phyloP scores from a whole-genome alignment of 176 grass and related monocot genomes.

The Bothriochloa decipiens region DNA sequence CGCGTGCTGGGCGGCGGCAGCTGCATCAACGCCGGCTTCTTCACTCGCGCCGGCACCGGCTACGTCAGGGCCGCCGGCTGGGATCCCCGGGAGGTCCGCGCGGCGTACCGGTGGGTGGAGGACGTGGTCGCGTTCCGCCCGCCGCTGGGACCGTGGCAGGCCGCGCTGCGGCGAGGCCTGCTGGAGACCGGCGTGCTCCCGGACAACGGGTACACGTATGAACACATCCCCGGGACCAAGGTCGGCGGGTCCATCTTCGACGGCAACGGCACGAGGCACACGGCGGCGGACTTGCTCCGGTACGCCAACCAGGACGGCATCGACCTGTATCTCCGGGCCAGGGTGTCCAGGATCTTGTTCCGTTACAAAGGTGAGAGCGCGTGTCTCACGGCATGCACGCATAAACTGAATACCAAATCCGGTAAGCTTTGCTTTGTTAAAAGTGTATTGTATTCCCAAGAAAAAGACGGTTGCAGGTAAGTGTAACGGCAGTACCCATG shows the following conservation, averaged over 20 bases:
- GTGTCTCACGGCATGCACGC: no score
- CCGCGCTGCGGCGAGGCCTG: slow-evolving; percentile 51
- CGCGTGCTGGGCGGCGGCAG: slow-evolving; percentile 87
- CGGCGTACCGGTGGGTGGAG: slow-evolving; percentile 77
- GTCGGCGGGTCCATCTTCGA: slow-evolving; percentile 69
- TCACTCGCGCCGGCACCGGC: slow-evolving; percentile 59
- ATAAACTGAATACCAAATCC: neutral
- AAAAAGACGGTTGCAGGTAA: neutral
- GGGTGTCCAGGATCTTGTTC: slow-evolving; percentile 57
- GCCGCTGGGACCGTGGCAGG: slow-evolving; percentile 53
- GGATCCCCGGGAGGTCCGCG: slow-evolving; percentile 52
- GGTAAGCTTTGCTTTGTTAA: neutral
- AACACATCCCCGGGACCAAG: slow-evolving; percentile 66
- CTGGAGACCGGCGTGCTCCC: slow-evolving; percentile 59
- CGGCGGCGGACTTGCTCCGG: slow-evolving; percentile 61
- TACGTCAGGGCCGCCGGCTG: slow-evolving; percentile 55
- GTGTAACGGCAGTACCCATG: slow-evolving; percentile 12
- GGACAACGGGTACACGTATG: slow-evolving; percentile 62
- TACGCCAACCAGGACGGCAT: slow-evolving; percentile 45
- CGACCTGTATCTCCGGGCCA: slow-evolving; percentile 49
- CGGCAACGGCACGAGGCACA: slow-evolving; percentile 43
- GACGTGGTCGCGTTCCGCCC: slow-evolving; percentile 60
- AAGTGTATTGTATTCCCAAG: no score
- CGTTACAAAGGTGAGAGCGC: slow-evolving; percentile 14
- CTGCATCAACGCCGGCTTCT: slow-evolving; percentile 94